A percentile compares a stretch with the other conserved stretches of the same genome.
Evolutionary conservation across 2,329 filamentous ascomycete species (phyloP).

Genomic region (Trichoderma semiorbis): DNA sequence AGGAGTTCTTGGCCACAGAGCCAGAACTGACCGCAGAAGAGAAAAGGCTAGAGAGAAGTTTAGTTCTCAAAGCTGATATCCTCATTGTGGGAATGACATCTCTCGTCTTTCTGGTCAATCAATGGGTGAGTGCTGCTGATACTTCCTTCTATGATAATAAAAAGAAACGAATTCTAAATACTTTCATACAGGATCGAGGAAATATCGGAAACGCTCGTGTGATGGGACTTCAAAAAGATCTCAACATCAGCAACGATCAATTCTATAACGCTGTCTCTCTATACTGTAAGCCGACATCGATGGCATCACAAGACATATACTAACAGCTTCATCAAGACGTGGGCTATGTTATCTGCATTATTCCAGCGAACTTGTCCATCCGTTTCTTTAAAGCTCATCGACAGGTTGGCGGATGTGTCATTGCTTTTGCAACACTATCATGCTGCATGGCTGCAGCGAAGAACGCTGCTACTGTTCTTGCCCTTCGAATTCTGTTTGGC

Average conservation of each 20-base stretch:
- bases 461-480: not conserved
- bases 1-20: not conserved
- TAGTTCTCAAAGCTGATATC: not conserved
- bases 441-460: not conserved
- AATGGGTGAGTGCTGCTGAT: not conserved
- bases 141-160: not conserved
- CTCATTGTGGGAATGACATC: not conserved
- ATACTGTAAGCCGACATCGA: not conserved
- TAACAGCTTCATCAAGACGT: not conserved
- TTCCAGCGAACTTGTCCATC: not conserved
- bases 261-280: not conserved
- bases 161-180: not conserved
- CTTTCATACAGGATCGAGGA: not conserved
- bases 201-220: constrained; percentile 2
- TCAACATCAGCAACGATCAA: not conserved
- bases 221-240: not conserved
- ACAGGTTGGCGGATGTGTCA: not conserved
- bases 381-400: constrained; percentile 1
- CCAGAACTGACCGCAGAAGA: not conserved
- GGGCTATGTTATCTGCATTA: constrained; percentile 3
- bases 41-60: not conserved
- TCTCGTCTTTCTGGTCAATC: not conserved
- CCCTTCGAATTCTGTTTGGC: not conserved
- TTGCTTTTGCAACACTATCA: constrained; percentile 6
- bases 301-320: not conserved